Evolutionary conservation across 805 yeast genomes (phyloP).

Genomic region (Candida sphagnicola): DNA sequence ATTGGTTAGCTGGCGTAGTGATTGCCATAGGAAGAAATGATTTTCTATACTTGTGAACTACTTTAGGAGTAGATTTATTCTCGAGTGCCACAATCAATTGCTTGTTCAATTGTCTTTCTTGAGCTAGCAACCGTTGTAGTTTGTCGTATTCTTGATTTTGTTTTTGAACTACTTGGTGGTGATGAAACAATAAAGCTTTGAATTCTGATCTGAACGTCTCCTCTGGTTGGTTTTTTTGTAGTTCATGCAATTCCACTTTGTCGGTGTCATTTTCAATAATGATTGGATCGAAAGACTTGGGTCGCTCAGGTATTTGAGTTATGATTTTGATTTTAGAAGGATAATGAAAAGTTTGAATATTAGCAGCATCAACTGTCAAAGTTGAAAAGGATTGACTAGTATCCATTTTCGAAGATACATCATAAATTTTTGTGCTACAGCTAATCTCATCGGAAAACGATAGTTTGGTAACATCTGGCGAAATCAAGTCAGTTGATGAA

Average conservation of each 20-base stretch:
- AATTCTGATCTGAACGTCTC: conserved; percentile 14
- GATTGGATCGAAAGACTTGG: too few species aligned
- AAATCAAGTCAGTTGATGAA: too few species aligned
- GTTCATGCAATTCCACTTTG: background rate
- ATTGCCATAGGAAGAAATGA: conserved; percentile 17
- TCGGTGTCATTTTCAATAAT: background rate
- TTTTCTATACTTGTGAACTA: conserved; percentile 1
- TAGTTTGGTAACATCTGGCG: background rate
- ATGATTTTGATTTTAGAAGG: background rate
- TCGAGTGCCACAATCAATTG: conserved; percentile 2
- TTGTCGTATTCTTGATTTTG: conserved; percentile 24
- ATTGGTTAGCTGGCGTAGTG: too few species aligned
- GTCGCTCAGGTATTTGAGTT: background rate
- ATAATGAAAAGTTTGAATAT: conserved; percentile 8
- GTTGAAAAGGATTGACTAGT: background rate
- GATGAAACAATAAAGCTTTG: conserved; percentile 22
- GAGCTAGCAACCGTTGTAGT: conserved; percentile 17
- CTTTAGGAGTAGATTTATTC: conserved; percentile 8
- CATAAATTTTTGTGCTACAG: conserved; percentile 13
- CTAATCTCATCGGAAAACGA: conserved; percentile 14
- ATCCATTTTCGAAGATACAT: background rate
- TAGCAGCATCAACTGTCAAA: conserved; percentile 9
- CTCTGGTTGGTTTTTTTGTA: background rate
- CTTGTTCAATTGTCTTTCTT: conserved; percentile 19
- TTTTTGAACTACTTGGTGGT: conserved; percentile 16